phyloP scores from a whole-genome alignment of 306 rosid species.

The Medicago ruthenica region DNA sequence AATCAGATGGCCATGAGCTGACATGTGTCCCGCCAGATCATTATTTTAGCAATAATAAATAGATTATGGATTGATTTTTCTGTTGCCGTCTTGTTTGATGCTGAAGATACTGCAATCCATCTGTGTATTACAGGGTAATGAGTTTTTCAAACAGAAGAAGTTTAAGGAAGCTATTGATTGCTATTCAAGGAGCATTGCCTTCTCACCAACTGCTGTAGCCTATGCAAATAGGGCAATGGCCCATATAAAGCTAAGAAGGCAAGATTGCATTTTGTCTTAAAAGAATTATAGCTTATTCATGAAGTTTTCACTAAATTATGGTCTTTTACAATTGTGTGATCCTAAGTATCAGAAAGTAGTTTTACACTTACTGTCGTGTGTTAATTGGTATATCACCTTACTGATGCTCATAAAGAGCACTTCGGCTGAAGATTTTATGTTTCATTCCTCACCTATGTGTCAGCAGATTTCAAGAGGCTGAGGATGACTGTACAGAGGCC shows the following conservation, averaged over 20 bases:
- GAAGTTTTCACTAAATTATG: background rate
- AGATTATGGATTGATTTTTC: slow-evolving; percentile 15
- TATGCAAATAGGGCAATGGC: slow-evolving; percentile 97
- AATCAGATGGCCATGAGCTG: background rate
- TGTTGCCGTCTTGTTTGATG: slow-evolving; percentile 21
- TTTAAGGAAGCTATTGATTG: slow-evolving; percentile 90
- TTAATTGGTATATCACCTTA: slow-evolving; percentile 6
- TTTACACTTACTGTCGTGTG: slow-evolving; percentile 3
- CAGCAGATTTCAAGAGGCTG: slow-evolving; percentile 81
- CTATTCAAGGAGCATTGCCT: slow-evolving; percentile 92
- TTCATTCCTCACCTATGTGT: slow-evolving; percentile 38
- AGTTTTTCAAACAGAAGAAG: slow-evolving; percentile 89
- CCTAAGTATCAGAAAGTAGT: slow-evolving; percentile 13
- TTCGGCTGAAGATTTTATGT: background rate
- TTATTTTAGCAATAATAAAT: background rate
- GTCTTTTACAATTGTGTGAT: slow-evolving; percentile 19
- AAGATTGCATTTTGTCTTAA: slow-evolving; percentile 42
- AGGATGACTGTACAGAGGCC: slow-evolving; percentile 96
- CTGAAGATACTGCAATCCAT: slow-evolving; percentile 32
- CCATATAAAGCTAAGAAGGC: slow-evolving; percentile 81
- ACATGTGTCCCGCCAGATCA: background rate
- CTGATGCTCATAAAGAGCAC: slow-evolving; percentile 36
- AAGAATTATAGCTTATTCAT: slow-evolving; percentile 20
- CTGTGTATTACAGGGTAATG: slow-evolving; percentile 77
- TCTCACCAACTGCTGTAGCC: slow-evolving; percentile 93